Base-by-base conservation (phyloP, 176 grass and related monocot genomes). In the Pontederia crassipes region DNA sequence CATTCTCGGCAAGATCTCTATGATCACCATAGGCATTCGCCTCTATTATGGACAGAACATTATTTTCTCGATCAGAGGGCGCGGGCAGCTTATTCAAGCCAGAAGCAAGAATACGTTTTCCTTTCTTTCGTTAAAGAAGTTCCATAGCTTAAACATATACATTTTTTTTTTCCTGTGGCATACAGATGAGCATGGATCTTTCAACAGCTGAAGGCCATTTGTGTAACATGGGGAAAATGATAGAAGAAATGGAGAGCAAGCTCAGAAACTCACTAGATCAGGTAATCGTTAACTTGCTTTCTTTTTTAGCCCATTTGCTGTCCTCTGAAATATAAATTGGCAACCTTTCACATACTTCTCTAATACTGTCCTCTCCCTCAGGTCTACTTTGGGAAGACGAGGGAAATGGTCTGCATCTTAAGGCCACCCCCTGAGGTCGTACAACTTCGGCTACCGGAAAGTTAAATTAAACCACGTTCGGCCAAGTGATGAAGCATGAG, bases 151-250 rank as follows among this genome's bases (percentile, higher is more conserved):
- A 24, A 24, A 24, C 20, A 24, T 24, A 24, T 24, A 24, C 20
- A 24, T 24, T 50, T 2, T 8, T 27, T 14, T 70, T 45, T 13
- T 67, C 16, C 57, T 68, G 71, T 59, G 67, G 51, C 35, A 58
- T 86, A 58, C 74, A 98, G 94, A 89, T 89, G 82, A 86, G 60
- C 62, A 70, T 86, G 67, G 81, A 81, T 20, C 94, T 98, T 55
- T 74, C 94, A 60, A 62, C 93, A 26, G 88, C 68, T 72, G 94
- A 98, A 46, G 94, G 94, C 9, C 94, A 98, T 68, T 73, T 98
- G 54, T 83, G 83, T 76, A 98, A 98, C 70, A 98, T 98, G 88
- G 94, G 94, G 61, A 98, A 78, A 81, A 93, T 98, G 88, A 98
- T 98, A 57, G 94, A 98, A 74, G 94, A 98, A 73, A 98, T 98